Evolutionary conservation across 225 moss, liverwort and hornwort genomes (phyloP), one percentile per base, ranked within the genome.

Genomic region (Bryoerythrophyllum caledonicum): DNA sequence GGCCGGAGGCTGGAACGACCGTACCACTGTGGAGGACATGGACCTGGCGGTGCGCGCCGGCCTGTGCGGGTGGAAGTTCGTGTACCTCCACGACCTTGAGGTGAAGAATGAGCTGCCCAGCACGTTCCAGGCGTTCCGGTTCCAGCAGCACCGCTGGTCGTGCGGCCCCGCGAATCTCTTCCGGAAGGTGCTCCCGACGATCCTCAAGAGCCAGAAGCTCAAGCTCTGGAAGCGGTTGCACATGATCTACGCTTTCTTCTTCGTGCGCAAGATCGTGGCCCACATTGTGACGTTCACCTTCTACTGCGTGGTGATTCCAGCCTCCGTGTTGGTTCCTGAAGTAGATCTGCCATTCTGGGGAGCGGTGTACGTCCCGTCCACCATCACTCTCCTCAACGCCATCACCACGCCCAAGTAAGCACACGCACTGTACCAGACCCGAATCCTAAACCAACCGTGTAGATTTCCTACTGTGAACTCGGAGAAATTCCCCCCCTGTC

Each of bases 21-120:
- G 93, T 5, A 93, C 93, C 8, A 93, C 93, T 1, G 93, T 93
- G 4, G 93, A 93, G 61, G 93, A 93, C 46, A 93, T 93, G 93
- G 93, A 93, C 25, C 52, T 93, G 70, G 93, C 93, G 8, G 93
- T 93, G 15, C 84, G 93, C n/a, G 93, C 93, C 1, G 64, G 91
- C 24, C 65, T 93, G 30, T 88, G 89, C 57, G 93, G 93, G 21
- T 93, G 93, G 93, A 93, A 93, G 67, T 93, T 93, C 32, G 89
- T 93, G 0, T 93, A 91, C 74, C 23, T 91, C 0, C 88, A 89
- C 34, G 87, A 90, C 63, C 81, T 93, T 0, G 81, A 86, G 76
- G 92, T 74, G 24, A 94, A 92, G 74, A 94, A 87, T 23, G 94
- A 94, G 83, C 83, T 94, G 4, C 94, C 94, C 2, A 86, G 86